Evolutionary conservation across 169 alveolate species (phyloP).

Genomic region (Eimeria sp.): DNA sequence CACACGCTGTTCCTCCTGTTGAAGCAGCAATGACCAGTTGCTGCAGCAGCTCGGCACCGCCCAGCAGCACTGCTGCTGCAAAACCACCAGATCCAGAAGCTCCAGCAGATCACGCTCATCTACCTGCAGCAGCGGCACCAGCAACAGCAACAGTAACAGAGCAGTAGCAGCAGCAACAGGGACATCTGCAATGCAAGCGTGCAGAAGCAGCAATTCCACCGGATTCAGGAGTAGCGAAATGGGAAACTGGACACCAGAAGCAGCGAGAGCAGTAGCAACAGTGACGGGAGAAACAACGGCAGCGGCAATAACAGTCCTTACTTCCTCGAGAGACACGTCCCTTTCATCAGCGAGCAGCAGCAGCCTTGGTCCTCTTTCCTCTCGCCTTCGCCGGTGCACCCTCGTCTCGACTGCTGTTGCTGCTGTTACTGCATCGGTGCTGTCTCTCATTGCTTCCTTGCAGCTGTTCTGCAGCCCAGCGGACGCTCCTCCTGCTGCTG

Average conservation of each 20-base stretch:
- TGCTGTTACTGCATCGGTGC: neutral
- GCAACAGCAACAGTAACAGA: slow-evolving; percentile 23
- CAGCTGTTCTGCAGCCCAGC: slow-evolving; percentile 33
- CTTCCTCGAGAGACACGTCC: slow-evolving; percentile 43
- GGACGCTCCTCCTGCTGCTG: neutral
- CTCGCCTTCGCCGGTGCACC: neutral
- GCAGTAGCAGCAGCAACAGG: neutral
- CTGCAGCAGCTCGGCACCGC: slow-evolving; percentile 52
- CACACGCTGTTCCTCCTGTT: too few relatives aligned
- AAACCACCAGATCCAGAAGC: slow-evolving; percentile 48
- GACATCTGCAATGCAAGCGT: neutral
- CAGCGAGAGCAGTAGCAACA: neutral
- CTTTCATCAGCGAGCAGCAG: slow-evolving; percentile 56
- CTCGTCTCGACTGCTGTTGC: slow-evolving; percentile 49
- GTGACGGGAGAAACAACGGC: too few relatives aligned
- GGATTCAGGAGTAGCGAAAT: neutral
- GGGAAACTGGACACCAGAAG: neutral
- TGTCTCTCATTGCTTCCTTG: neutral
- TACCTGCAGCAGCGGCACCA: slow-evolving; percentile 56
- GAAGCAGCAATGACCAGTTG: neutral
- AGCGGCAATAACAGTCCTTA: slow-evolving; percentile 9
- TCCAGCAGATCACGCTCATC: slow-evolving; percentile 30
- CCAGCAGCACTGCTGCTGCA: slow-evolving; percentile 73
- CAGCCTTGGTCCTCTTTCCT: slow-evolving; percentile 23
- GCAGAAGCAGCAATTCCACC: neutral